A percentile compares a stretch with the other conserved stretches of the same genome.
Conservation (phyloP, 2,329 filamentous ascomycete genomes). For the Lachnellula arida region DNA sequence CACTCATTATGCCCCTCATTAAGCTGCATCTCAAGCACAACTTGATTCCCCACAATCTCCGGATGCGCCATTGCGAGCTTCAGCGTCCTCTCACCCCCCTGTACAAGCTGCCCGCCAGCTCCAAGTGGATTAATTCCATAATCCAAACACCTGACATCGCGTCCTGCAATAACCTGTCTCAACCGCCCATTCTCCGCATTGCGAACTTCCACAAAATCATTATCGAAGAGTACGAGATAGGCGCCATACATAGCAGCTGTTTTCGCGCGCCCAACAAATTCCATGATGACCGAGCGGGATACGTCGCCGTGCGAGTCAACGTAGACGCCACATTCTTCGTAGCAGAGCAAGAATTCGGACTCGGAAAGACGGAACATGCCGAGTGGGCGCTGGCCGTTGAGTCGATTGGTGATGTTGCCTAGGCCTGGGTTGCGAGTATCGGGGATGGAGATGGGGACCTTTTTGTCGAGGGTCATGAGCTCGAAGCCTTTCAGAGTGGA, state of each 20-base stretch:
- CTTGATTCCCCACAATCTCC: slow-evolving; percentile 74
- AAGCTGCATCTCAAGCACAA: slow-evolving; percentile 86
- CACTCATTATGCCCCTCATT: slow-evolving; percentile 69
- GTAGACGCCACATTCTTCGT: slow-evolving; percentile 95
- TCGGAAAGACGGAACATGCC: slow-evolving; percentile 96
- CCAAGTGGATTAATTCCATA: slow-evolving; percentile 59
- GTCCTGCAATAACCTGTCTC: slow-evolving; percentile 87
- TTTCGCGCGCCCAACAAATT: slow-evolving; percentile 91
- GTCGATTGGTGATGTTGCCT: slow-evolving; percentile 76
- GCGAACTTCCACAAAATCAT: slow-evolving; percentile 93
- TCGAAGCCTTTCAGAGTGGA: slow-evolving; percentile 90
- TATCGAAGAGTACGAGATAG: slow-evolving; percentile 89
- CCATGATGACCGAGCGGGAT: slow-evolving; percentile 90
- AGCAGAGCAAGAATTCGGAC: slow-evolving; percentile 87
- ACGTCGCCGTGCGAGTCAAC: slow-evolving; percentile 98
- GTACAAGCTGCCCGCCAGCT: slow-evolving; percentile 43
- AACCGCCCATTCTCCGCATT: slow-evolving; percentile 94
- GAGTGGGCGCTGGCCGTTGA: slow-evolving; percentile 77
- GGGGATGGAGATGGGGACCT: slow-evolving; percentile 89
- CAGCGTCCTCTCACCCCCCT: slow-evolving; percentile 58
- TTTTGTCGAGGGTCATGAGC: slow-evolving; percentile 94
- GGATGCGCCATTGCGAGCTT: slow-evolving; percentile 97
- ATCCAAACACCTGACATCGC: slow-evolving; percentile 86
- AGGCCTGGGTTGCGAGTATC: slow-evolving; percentile 76
- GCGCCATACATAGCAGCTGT: slow-evolving; percentile 85